Evolutionary conservation across 805 yeast species (phyloP), one percentile per base, ranked within the genome.

Genomic region (Wickerhamomyces bovis): DNA sequence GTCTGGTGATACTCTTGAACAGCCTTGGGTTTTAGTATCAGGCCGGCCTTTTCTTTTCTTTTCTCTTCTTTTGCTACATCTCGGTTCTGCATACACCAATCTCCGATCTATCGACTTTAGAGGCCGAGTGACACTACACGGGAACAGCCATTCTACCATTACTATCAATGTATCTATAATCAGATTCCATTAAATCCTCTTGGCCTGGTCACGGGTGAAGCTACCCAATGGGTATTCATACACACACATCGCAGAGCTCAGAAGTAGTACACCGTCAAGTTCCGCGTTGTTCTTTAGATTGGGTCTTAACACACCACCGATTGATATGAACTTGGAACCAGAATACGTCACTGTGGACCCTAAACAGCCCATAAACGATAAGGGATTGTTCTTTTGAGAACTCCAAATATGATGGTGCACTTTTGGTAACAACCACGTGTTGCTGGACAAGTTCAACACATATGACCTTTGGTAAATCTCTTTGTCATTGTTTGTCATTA

Each of bases 251-350:
- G 25, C 45, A 2, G 42, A 41, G 12, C 43, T 18, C 4, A 50
- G 26, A 16, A 39, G 15, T n/a, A 39, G 28, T 20, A 43, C 18
- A 7, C 35, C 25, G 3, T 26, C 35, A 20, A 33, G 12, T 13
- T 40, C 44, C 9, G 36, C 22, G 11, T 15, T 22, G 6, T 19
- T 23, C 12, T 38, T 23, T 5, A 41, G 13, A 31, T 44, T 41
- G n/a, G 54, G 43, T 18, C 45, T 40, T 2, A 54, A n/a, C 15
- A 45, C 46, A 15, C 59, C 59, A 39, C 59, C 59, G 19, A 47
- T 26, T 6, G 42, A 31, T 6, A 50, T 46, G 2, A 54, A 45
- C 30, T 47, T 54, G 7, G 58, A 50, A 21, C 53, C 49, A 7
- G 42, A 21, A 8, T 41, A 40, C 5, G 44, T 44, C 9, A 51